Base-by-base conservation (phyloP, 768 basidiomycete species). In the Lentinus tigrinus region DNA sequence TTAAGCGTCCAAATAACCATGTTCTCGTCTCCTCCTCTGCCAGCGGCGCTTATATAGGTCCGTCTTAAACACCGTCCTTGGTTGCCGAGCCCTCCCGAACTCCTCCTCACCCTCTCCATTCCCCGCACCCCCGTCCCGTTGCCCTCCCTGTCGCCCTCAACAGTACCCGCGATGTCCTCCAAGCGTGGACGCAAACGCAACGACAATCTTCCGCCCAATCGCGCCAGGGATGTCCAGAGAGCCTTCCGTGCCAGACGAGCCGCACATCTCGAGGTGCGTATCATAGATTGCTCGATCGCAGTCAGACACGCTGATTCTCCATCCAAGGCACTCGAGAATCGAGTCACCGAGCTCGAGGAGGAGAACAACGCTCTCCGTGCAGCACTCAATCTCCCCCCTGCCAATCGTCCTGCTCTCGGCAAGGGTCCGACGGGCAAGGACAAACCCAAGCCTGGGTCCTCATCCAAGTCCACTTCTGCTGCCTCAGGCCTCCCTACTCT, bases 401-500 rank as follows among this genome's bases (percentile, higher is more conserved):
- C 90, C 59, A 83, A 80, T 67, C 80, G 91, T 63, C 81, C 83
- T 17, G 73, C 85, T 2, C 79, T 94, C 49, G 92, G 91, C 44
- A 91, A 85, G 74, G 91, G 91, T 47, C 92, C 91, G 26, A 94
- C 91, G 0, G 91, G 91, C 34, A 91, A 92, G 72, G 91, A 93
- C 70, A 92, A 85, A 67, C 86, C 88, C 49, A 90, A 69, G 58
- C 0, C 58, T 2, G 39, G 40, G 34, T n/a, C 49, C 24, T n/a
- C 49, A 19, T 51, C 63, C 26, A 56, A 65, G 36, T 38, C 64
- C 5, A 28, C 63, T 3, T 23, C 49, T 6, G 36, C 57, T 13
- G 43, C 50, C 36, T 26, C 47, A 13, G 43, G 54, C 39, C 24
- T 47, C 44, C 19, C 55, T 9, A 14, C 65, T 21, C 17, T 48